Conservation (phyloP, 2,329 filamentous ascomycete species). For the Fusarium lyarnte region DNA sequence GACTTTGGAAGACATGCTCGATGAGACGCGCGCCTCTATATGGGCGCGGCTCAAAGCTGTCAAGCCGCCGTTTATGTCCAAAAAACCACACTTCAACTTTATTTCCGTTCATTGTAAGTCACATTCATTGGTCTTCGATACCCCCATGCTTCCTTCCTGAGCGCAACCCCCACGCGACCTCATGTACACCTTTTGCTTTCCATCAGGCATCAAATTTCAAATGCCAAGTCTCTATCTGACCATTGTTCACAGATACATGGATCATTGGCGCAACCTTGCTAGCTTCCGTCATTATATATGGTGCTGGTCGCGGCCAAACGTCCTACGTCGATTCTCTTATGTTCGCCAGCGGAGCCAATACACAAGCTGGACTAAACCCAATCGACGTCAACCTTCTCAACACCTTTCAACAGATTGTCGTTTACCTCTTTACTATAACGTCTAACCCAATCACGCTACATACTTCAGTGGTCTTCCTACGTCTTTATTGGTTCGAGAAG, state of each 20-base stretch:
- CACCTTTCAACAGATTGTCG: conserved; percentile 77
- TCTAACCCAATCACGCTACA: conserved; percentile 88
- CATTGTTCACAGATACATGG: conserved; percentile 71
- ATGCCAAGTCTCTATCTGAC: conserved; percentile 33
- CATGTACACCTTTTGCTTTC: conserved; percentile 21
- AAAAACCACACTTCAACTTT: conserved; percentile 79
- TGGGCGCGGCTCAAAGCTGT: conserved; percentile 58
- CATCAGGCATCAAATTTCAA: neutral
- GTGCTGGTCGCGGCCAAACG: conserved; percentile 65
- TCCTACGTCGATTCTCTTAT: conserved; percentile 88
- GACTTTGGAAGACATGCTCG: conserved; percentile 46
- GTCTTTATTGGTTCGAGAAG: conserved; percentile 98
- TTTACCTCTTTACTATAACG: conserved; percentile 77
- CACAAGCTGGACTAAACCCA: conserved; percentile 93
- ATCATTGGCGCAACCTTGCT: conserved; percentile 78
- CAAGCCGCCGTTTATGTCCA: conserved; percentile 67
- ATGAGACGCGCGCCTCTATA: conserved; percentile 46
- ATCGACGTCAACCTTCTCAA: conserved; percentile 72
- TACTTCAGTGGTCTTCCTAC: conserved; percentile 87
- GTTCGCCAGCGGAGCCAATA: conserved; percentile 85
- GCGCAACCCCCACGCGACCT: conserved; percentile 31
- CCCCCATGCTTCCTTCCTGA: neutral
- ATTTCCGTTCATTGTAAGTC: conserved; percentile 80
- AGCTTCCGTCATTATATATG: conserved; percentile 81
- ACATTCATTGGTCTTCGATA: neutral